phyloP scores from a whole-genome alignment of 2,329 filamentous ascomycete species.

The Penicillium paneum region DNA sequence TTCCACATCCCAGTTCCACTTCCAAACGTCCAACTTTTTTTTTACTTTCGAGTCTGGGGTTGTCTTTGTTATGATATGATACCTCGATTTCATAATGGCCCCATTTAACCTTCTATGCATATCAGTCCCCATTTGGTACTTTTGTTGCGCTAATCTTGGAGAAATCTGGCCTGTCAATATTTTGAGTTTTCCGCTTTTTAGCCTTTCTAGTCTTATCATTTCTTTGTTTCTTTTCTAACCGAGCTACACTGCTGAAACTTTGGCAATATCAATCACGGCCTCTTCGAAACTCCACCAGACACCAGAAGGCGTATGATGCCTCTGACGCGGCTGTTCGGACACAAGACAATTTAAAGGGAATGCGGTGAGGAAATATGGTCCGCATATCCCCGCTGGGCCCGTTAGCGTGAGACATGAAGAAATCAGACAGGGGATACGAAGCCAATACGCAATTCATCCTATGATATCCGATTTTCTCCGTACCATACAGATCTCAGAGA shows the following conservation, averaged over 20 bases:
- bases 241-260: neutral
- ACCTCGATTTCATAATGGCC: neutral
- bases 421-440: slow-evolving; percentile 9
- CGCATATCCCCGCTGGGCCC: slow-evolving; percentile 17
- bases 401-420: slow-evolving; percentile 1
- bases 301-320: neutral
- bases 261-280: neutral
- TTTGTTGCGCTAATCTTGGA: neutral
- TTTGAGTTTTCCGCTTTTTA: neutral
- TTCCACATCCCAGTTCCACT: neutral
- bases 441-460: slow-evolving; percentile 22
- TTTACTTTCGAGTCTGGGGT: neutral
- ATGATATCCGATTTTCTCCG: slow-evolving; percentile 22
- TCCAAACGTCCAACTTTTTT: neutral
- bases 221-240: neutral
- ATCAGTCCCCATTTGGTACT: neutral
- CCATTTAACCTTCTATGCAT: neutral
- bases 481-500: slow-evolving; percentile 15
- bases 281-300: neutral
- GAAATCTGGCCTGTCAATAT: neutral
- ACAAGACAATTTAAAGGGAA: slow-evolving; percentile 10
- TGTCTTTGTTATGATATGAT: neutral
- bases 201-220: too few relatives aligned
- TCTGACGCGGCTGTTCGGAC: neutral
- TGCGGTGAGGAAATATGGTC: slow-evolving; percentile 11